Conservation (phyloP, 2,329 filamentous ascomycete species). For the Chrysoporthe puriensis region DNA sequence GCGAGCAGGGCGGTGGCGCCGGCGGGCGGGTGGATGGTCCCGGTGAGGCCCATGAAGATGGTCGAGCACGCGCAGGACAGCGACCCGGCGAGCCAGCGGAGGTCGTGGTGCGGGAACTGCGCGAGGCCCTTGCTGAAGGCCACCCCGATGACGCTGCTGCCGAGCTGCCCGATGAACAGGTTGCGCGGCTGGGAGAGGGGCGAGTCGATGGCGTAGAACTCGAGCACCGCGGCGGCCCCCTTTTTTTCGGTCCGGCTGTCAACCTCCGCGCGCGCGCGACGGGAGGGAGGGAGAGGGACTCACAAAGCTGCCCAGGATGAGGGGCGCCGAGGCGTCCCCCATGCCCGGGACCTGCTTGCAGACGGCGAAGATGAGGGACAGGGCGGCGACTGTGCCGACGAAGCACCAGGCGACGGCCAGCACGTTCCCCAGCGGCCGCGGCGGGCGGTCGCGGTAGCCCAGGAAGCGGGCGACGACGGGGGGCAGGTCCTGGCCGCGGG, state of each 20-base stretch:
- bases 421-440: constrained; percentile 57
- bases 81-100: constrained; percentile 68
- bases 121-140: constrained; percentile 67
- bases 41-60: constrained; percentile 69
- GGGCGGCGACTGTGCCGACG: constrained; percentile 64
- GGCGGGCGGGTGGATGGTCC: constrained; percentile 74
- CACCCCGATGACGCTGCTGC: constrained; percentile 65
- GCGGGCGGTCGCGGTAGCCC: constrained; percentile 56
- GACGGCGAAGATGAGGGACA: constrained; percentile 63
- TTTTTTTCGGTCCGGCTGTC: constrained; percentile 35
- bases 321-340: constrained; percentile 53
- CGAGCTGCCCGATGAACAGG: constrained; percentile 66
- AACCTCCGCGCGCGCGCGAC: constrained; percentile 4
- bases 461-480: constrained; percentile 69
- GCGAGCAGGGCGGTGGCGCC: constrained; percentile 75
- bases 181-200: constrained; percentile 76
- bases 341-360: constrained; percentile 60
- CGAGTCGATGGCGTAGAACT: constrained; percentile 73
- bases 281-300: constrained; percentile 37
- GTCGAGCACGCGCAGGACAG: constrained; percentile 67
- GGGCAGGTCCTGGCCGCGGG: constrained; percentile 67
- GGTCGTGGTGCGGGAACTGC: constrained; percentile 48
- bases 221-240: constrained; percentile 76
- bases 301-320: constrained; percentile 74
- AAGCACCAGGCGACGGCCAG: constrained; percentile 65